Base-by-base conservation (phyloP, 2,329 filamentous ascomycete genomes). In the Botryotinia globosa region DNA sequence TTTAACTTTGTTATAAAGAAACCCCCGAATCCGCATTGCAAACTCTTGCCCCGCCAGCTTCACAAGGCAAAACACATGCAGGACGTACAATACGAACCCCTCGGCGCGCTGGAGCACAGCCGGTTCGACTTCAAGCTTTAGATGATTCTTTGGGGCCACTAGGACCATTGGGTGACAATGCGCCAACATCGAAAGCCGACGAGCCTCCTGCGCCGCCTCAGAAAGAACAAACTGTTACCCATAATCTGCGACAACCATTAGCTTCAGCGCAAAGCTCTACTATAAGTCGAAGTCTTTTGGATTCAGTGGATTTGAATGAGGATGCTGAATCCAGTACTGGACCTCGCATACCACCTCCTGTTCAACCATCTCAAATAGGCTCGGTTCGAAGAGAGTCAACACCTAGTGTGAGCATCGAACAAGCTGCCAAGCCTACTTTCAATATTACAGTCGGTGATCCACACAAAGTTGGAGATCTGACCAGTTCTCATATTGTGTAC, bases 401-500 rank as follows among this genome's bases (percentile, higher is more conserved):
- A 79, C 94, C 94, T 29, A 97, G 94, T 80, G 89, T 98, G 76
- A 97, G 92, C 81, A 85, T 98, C 72, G 95, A 98, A 82, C 93
- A 97, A 84, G 96, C 96, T 64, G 91, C 95, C 44, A 97, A 97
- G 83, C 96, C 96, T 8, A 92, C 86, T 59, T 99, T 98, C 82
- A 85, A 93, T 67, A 98, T 99, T 79, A 90, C 88, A 4, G 96
- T 99, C 34, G 96, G 96, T 73, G 96, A 99, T 83, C 96, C 96
- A 72, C 94, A 98, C 83, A 99, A 98, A 85, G 95, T 99, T 77
- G 96, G 96, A 74, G 96, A 98, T 83, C 83, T 98, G 81, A 98
- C 96, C 14, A 97, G 93, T 82, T 97, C 94, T 75, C 96, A 99
- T 82, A 99, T 97, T 76, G 96, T 98, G 65, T 99, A 99, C 83